Base-by-base conservation (phyloP, 2,329 filamentous ascomycete genomes). In the Shiraia sp. region DNA sequence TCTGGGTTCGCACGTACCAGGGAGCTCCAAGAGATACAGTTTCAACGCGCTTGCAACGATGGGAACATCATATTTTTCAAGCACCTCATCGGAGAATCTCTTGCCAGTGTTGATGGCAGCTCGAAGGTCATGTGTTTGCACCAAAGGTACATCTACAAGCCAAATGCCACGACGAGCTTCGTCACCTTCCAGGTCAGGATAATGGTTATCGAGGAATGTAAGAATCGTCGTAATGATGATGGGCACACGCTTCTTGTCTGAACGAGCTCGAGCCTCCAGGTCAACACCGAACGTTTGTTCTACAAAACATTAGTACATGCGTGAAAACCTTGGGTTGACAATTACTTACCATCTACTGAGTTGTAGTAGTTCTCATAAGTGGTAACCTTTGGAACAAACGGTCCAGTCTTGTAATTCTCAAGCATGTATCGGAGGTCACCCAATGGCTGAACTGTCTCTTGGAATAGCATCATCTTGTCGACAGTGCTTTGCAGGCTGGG, bases 311-410 rank as follows among this genome's bases (percentile, higher is more conserved):
- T 42, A 66, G 59, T 42, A 39, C 28, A 15, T 2, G 8, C 45
- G 4, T 16, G 10, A 22, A 8, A n/a, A 10, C 19, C n/a, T 12
- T n/a, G n/a, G n/a, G n/a, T n/a, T 19, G 3, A 7, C 26, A 17
- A 9, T 19, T n/a, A 47, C 19, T 22, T 65, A 80, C 78, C 79
- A 68, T 96, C 93, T 16, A 96, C 90, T 53, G 88, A 90, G 71
- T 96, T 96, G 76, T 99, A 99, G 74, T 99, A 99, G 70, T 97
- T 99, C 73, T 99, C 93, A 71, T 99, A 99, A 3, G 90, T 87
- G 32, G 90, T 84, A 19, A 97, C 92, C 61, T 83, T 91, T 7
- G 93, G 93, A 36, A 90, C 82, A 67, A 95, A 99, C 53, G 86
- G 88, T 50, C 93, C 93, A 6, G 93, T 99, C 50, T 91, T 86